Evolutionary conservation across 2,329 filamentous ascomycete species (phyloP).

Genomic region (Clonostachys byssicola): DNA sequence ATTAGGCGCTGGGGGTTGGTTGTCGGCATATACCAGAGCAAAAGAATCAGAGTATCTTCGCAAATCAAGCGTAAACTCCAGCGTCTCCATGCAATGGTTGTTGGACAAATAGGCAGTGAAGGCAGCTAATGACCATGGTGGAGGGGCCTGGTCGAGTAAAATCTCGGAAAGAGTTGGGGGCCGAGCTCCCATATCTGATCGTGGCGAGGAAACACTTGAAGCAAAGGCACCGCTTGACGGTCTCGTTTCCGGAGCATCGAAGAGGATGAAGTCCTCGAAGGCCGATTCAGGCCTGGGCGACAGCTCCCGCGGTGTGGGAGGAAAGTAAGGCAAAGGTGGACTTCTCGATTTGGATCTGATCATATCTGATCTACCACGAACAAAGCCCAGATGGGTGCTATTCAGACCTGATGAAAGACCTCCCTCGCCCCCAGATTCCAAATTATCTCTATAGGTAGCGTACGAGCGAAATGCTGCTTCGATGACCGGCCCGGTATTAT

Average conservation of each 20-base stretch:
- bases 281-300: constrained; percentile 28
- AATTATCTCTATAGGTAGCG: too few species aligned
- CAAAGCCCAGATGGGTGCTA: not conserved
- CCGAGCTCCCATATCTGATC: constrained; percentile 19
- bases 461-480: too few species aligned
- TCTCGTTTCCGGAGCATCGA: constrained; percentile 32
- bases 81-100: constrained; percentile 92
- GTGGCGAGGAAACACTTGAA: constrained; percentile 31
- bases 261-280: constrained; percentile 41
- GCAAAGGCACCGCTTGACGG: constrained; percentile 43
- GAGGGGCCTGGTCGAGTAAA: constrained; percentile 76
- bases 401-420: not conserved
- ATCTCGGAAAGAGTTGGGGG: constrained; percentile 80
- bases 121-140: constrained; percentile 85
- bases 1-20: constrained; percentile 29
- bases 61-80: constrained; percentile 95
- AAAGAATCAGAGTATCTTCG: constrained; percentile 58
- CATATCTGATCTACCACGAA: not conserved
- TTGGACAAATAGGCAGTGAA: constrained; percentile 97
- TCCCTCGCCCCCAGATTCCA: not conserved
- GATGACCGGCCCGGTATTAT: too few species aligned
- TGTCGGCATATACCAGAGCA: constrained; percentile 49
- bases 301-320: not conserved
- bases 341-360: too few species aligned
- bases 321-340: too few species aligned